Conservation (phyloP, 192 early-diverging fungal species). For the Mortierella claussenii region DNA sequence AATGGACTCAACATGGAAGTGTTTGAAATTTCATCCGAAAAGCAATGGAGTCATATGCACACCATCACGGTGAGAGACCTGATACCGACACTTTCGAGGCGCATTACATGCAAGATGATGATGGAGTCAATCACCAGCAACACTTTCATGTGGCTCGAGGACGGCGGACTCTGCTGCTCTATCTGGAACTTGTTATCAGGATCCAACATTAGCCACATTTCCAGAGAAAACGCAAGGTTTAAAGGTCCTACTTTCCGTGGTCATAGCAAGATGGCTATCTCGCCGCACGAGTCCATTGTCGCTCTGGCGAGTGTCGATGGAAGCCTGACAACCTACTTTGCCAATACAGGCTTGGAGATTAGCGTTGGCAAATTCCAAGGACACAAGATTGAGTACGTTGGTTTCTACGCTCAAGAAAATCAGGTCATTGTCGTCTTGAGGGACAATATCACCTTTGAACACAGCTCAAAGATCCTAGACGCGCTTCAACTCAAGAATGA, state of each 20-base stretch:
- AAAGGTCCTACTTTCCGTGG: conserved; percentile 30
- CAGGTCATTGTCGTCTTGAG: conserved; percentile 28
- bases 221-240: conserved; percentile 17
- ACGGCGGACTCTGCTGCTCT: conserved; percentile 25
- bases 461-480: conserved; percentile 20
- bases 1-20: conserved; percentile 34
- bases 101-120: conserved; percentile 51
- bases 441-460: conserved; percentile 8
- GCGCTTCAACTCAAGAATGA: conserved; percentile 36
- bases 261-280: conserved; percentile 45
- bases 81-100: conserved; percentile 30
- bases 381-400: conserved; percentile 35
- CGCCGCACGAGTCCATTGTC: conserved; percentile 38
- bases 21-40: conserved; percentile 13
- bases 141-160: conserved; percentile 48
- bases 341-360: conserved; percentile 30
- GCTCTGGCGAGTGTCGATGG: conserved; percentile 40
- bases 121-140: conserved; percentile 39
- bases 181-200: conserved; percentile 39
- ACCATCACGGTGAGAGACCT: conserved; percentile 26
- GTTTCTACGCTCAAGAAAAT: conserved; percentile 27
- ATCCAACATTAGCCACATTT: conserved; percentile 41
- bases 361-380: conserved; percentile 32
- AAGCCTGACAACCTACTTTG: conserved; percentile 37
- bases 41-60: conserved; percentile 21